These are phyloP conservation scores for Cucurbita ficifolia DNA, from an alignment of 306 rosid genomes.

Conservation along the genomic window DNA sequence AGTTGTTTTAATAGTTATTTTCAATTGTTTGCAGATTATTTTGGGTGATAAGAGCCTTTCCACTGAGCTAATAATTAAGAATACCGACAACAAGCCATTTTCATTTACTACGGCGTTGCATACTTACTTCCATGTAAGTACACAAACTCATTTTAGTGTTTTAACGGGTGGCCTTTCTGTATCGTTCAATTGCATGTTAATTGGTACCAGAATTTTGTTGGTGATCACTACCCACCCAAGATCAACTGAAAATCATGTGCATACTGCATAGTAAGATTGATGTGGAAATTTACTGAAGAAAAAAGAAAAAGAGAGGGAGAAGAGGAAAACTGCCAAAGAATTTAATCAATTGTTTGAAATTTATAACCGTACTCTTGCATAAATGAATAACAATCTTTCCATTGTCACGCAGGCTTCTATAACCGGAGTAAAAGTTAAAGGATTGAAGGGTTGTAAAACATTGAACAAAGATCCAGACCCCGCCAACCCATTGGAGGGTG, in stretches of 20 bases:
- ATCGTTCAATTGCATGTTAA: not conserved
- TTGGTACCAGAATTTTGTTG: not conserved
- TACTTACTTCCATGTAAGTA: constrained; percentile 67
- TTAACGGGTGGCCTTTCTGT: not conserved
- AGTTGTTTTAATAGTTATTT: not conserved
- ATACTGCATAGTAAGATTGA: not conserved
- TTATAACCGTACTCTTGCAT: not conserved
- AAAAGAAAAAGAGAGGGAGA: not conserved
- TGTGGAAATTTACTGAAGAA: not conserved
- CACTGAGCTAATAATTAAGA: constrained; percentile 56
- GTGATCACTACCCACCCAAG: not conserved
- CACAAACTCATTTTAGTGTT: not conserved
- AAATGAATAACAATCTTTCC: not conserved
- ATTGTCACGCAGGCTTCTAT: constrained; percentile 57
- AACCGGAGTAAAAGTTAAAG: constrained; percentile 56
- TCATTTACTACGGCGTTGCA: constrained; percentile 81
- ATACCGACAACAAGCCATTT: constrained; percentile 70
- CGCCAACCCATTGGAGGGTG: constrained; percentile 67
- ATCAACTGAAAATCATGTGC: not conserved
- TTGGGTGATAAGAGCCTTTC: constrained; percentile 54
- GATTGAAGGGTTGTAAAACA: constrained; percentile 72
- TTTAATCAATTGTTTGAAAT: not conserved
- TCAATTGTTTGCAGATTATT: constrained; percentile 38
- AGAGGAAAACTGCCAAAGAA: not conserved
- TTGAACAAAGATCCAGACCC: constrained; percentile 87